Evolutionary conservation across 2,329 filamentous ascomycete genomes (phyloP), one percentile per base, ranked within the genome.

Genomic region (Epichloe baconii): DNA sequence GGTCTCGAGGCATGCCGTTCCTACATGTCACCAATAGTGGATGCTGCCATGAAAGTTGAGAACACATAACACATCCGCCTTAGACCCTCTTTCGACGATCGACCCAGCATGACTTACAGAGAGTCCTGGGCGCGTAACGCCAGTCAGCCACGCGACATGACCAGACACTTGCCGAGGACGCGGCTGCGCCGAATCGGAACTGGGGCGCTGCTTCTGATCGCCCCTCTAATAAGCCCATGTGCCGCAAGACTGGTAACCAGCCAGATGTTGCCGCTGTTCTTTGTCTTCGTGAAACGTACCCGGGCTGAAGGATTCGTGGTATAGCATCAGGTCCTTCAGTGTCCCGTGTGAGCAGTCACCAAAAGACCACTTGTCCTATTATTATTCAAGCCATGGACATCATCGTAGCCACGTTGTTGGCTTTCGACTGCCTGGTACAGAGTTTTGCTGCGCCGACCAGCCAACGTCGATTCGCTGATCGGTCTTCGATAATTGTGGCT

Each of bases 191-290:
- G 51, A 43, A 52, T 45, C 42, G 42, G 47, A 52, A 47, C 23
- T 42, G 23, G 42, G 42, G 31, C 15, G 51, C 38, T 52, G 43
- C 44, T 47, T 52, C 36, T 49, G 50, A 52, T 49, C 41, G 42
- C 26, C 47, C 51, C 35, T 42, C 46, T 36, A 42, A 43, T 36
- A 42, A 43, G 34, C n/a, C 42, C 37, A 15, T 36, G 43, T 46
- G 47, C 47, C 51, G 43, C 23, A 17, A 44, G 51, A 47, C 43
- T 49, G 47, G 51, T 49, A 52, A 52, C 47, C 47, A 47, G 51
- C 47, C 51, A 49, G 51, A 49, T 49, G 51, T n/a, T 44, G 51
- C 34, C 41, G 46, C 34, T 36, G 12, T 23, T 48, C 14, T 7
- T 38, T 5, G 15, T 47, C 38, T 38, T 44, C 31, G 50, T 48